Evolutionary conservation across 2,329 filamentous ascomycete genomes (phyloP), one percentile per base, ranked within the genome.

Genomic region (Achaetomium macrosporum): DNA sequence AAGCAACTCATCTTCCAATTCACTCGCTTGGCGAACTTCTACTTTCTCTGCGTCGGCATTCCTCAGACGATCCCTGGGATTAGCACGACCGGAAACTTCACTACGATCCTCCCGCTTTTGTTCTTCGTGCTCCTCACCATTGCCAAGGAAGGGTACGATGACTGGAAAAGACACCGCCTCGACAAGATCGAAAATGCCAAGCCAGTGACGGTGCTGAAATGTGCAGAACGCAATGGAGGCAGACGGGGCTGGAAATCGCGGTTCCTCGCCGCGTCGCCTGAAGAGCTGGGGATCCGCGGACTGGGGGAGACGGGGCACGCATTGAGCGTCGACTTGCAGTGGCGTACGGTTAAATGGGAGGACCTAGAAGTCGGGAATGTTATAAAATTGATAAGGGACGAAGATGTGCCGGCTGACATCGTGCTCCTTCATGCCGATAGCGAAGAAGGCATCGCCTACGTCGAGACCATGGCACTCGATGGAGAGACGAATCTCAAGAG

Each of bases 21-120:
- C 64, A 92, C 88, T 56, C 95, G 96, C 67, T 75, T 96, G 42
- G 90, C 90, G 60, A 96, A 97, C 71, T 95, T 95, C 63, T 96
- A 96, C 70, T 96, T 97, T 67, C 75, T 97, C 31, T 78, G 90
- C 53, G 85, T 96, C 59, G 88, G 88, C 48, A 86, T 93, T 56
- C 70, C 96, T 54, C 91, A 96, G 67, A 85, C 95, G 79, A 89
- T 96, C 63, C 91, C 91, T 2, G 89, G 87, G n/a, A 75, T 96
- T 44, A 95, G 88, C 69, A 95, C 91, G 1, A 95, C 91, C 2
- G 91, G 91, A 61, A 85, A 78, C n/a, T 96, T 84, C 66, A 96
- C 91, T 1, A 96, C 90, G 0, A 86, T 96, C 61, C 79, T 85
- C 11, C 91, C 91, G 0, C 71, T 96, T 16, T 69, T 87, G 53